Evolutionary conservation across 2,329 filamentous ascomycete genomes (phyloP).

Genomic region (Colletotrichum sp.): DNA sequence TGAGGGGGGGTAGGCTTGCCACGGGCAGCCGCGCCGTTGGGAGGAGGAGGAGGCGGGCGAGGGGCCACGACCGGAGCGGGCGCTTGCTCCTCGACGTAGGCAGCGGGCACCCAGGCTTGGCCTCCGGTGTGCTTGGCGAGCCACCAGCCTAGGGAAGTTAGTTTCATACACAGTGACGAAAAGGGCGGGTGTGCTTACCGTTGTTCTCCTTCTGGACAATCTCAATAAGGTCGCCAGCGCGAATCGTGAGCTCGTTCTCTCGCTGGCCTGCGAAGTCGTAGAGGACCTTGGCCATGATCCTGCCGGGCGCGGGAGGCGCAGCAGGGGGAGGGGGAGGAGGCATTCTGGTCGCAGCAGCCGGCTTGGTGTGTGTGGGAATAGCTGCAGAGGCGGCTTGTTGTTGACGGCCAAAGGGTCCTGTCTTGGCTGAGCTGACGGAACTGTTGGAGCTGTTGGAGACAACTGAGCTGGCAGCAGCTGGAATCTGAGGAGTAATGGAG

Average conservation of each 20-base stretch:
- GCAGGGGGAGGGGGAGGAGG: constrained; percentile 70
- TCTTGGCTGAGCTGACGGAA: constrained; percentile 27
- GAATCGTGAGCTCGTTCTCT: constrained; percentile 83
- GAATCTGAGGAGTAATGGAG: constrained; percentile 32
- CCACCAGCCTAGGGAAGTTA: constrained; percentile 82
- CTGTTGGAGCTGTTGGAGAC: neutral
- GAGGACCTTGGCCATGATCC: constrained; percentile 84
- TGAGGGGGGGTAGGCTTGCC: constrained; percentile 76
- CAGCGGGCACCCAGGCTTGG: constrained; percentile 94
- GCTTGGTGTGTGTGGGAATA: constrained; percentile 19
- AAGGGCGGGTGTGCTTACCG: constrained; percentile 61
- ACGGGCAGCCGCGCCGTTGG: constrained; percentile 52
- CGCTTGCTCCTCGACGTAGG: constrained; percentile 88
- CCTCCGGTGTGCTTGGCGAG: constrained; percentile 74
- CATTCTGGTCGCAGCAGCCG: constrained; percentile 30
- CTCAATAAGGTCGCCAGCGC: constrained; percentile 80
- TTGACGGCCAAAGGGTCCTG: constrained; percentile 20
- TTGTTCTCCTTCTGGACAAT: constrained; percentile 95
- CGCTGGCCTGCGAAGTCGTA: constrained; percentile 91
- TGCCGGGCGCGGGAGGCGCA: constrained; percentile 65
- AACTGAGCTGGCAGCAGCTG: constrained; percentile 32
- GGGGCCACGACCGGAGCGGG: constrained; percentile 65
- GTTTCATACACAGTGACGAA: constrained; percentile 16
- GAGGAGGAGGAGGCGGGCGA: constrained; percentile 69
- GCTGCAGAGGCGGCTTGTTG: constrained; percentile 23